phyloP scores from a whole-genome alignment of 768 basidiomycete species.

The Suillus placidus region DNA sequence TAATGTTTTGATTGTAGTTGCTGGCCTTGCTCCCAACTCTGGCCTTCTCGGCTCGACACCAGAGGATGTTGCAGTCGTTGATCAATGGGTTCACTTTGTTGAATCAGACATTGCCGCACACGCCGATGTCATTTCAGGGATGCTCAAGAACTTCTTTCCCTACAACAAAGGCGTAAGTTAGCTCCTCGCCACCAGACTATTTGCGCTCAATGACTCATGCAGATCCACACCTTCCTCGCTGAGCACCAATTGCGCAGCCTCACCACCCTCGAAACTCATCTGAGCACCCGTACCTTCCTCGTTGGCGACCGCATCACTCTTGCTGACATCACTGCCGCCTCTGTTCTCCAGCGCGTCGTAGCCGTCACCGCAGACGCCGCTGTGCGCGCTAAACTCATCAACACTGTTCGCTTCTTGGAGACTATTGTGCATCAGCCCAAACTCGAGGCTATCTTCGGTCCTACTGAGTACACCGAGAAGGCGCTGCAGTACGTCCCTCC shows the following conservation, averaged over 20 bases:
- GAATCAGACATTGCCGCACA: conserved; percentile 62
- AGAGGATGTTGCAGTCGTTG: conserved; percentile 74
- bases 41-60: conserved; percentile 68
- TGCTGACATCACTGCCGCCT: conserved; percentile 79
- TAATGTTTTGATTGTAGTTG: conserved; percentile 55
- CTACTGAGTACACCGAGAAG: conserved; percentile 67
- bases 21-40: conserved; percentile 73
- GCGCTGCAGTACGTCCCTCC: conserved; percentile 71
- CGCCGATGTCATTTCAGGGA: conserved; percentile 39
- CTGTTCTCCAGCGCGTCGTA: conserved; percentile 57
- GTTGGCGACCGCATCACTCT: conserved; percentile 94
- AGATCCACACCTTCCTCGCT: conserved; percentile 60
- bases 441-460: conserved; percentile 67
- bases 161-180: conserved; percentile 82
- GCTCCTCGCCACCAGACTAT: background rate
- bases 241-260: conserved; percentile 63
- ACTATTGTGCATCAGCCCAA: conserved; percentile 86
- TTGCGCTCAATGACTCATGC: conserved; percentile 8
- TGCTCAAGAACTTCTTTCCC: conserved; percentile 55
- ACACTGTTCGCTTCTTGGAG: conserved; percentile 83
- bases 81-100: conserved; percentile 82
- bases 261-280: conserved; percentile 70
- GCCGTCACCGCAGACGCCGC: conserved; percentile 64
- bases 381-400: conserved; percentile 66
- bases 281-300: conserved; percentile 82